Conservation (phyloP, 768 basidiomycete species). For the Pisolithus sp. region DNA sequence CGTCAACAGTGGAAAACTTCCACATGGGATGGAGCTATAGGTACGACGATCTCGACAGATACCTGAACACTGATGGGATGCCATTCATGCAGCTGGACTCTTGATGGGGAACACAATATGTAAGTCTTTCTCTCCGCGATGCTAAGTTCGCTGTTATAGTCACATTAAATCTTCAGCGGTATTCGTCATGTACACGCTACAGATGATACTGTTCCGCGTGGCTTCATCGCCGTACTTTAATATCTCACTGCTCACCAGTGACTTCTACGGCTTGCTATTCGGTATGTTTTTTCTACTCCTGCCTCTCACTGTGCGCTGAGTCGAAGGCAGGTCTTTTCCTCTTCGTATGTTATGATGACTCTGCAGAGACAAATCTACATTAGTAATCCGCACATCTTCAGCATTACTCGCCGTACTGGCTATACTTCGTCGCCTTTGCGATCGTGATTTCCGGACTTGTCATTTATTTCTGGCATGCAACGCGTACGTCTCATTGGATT, state of each 20-base stretch:
- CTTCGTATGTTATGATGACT: slow-evolving; percentile 1
- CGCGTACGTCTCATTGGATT: slow-evolving; percentile 43
- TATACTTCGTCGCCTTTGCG: slow-evolving; percentile 71
- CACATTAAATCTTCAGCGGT: slow-evolving; percentile 39
- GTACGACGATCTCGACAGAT: slow-evolving; percentile 29
- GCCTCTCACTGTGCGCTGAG: background rate
- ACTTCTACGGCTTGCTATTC: slow-evolving; percentile 76
- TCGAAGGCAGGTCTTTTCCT: slow-evolving; percentile 3
- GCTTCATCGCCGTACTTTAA: slow-evolving; percentile 78
- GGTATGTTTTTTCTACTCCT: slow-evolving; percentile 19
- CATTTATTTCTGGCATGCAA: slow-evolving; percentile 73
- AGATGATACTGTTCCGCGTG: slow-evolving; percentile 70
- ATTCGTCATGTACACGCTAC: slow-evolving; percentile 74
- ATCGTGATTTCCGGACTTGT: slow-evolving; percentile 63
- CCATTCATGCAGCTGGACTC: slow-evolving; percentile 31
- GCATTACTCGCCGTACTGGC: slow-evolving; percentile 78
- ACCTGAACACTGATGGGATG: background rate
- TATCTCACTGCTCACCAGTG: slow-evolving; percentile 66
- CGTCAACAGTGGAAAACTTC: slow-evolving; percentile 53
- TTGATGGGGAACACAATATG: slow-evolving; percentile 38
- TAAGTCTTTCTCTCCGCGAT: background rate
- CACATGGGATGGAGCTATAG: slow-evolving; percentile 61
- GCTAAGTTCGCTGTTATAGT: background rate
- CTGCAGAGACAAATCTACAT: too few relatives aligned
- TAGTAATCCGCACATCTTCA: slow-evolving; percentile 16